Evolutionary conservation across 768 basidiomycete species (phyloP).

Genomic region (Boletus tylopilopsis): DNA sequence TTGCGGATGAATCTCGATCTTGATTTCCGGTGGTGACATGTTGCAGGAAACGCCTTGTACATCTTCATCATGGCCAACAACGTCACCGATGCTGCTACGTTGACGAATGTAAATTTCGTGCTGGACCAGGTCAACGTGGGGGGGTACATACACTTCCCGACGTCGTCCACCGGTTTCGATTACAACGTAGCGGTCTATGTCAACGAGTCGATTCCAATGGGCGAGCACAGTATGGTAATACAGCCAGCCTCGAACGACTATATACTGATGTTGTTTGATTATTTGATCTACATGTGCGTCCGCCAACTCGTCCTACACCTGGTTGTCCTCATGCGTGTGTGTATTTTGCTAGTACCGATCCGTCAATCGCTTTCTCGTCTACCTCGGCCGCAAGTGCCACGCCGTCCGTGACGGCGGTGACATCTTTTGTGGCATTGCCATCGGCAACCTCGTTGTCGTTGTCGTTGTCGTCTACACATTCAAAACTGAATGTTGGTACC

Average conservation of each 20-base stretch:
- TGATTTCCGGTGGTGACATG: not conserved
- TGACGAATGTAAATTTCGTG: slow-evolving; percentile 4
- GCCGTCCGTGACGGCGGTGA: no score
- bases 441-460: not conserved
- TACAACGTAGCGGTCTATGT: slow-evolving; percentile 15
- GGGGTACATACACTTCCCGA: slow-evolving; percentile 1
- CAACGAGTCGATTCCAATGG: slow-evolving; percentile 2
- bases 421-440: not conserved
- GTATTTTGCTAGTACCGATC: slow-evolving; percentile 2
- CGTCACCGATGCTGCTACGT: not conserved
- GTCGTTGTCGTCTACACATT: not conserved
- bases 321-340: not conserved
- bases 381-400: not conserved
- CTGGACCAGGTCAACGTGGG: not conserved
- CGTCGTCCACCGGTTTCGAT: not conserved
- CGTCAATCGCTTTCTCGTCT: not conserved
- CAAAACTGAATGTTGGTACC: not conserved
- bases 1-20: not conserved
- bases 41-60: slow-evolving; percentile 14
- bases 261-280: slow-evolving; percentile 16
- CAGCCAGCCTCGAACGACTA: not conserved
- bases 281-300: slow-evolving; percentile 17
- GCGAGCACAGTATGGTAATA: slow-evolving; percentile 8
- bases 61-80: slow-evolving; percentile 17
- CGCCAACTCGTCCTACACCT: not conserved